A percentile compares a stretch with the other conserved stretches of the same genome.
Evolutionary conservation across 2,329 filamentous ascomycete genomes (phyloP).

Genomic region (Beauveria caledonica): DNA sequence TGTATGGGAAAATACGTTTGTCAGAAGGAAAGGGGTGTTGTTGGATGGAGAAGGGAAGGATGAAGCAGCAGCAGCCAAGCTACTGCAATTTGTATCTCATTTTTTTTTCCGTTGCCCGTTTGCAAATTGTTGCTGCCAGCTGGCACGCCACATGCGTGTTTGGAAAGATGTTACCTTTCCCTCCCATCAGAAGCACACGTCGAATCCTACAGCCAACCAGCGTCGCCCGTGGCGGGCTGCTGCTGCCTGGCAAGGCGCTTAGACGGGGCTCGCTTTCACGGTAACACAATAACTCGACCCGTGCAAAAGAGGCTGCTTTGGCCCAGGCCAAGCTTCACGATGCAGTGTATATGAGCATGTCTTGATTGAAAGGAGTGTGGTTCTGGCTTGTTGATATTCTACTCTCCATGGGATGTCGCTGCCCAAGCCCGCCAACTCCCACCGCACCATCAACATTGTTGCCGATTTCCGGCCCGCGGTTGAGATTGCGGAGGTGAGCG

Average conservation of each 20-base stretch:
- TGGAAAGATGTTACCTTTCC: background rate
- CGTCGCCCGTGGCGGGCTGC: background rate
- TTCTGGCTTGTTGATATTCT: no score
- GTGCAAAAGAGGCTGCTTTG: background rate
- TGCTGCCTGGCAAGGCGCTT: conserved; percentile 5
- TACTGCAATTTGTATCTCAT: background rate
- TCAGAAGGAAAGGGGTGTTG: background rate
- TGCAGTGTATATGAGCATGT: background rate
- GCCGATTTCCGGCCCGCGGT: no score
- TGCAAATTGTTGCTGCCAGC: background rate
- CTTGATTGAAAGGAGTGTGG: background rate
- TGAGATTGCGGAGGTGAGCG: no score
- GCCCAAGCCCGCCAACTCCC: background rate
- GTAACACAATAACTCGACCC: background rate
- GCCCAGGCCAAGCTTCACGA: background rate
- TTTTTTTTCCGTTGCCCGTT: background rate
- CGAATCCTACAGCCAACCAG: background rate
- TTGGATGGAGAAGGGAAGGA: background rate
- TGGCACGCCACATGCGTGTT: background rate
- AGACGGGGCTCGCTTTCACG: background rate
- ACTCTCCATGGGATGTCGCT: background rate
- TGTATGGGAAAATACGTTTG: background rate
- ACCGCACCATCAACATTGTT: no score
- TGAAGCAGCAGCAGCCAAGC: no score
- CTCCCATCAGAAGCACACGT: background rate